phyloP scores from a whole-genome alignment of 2,329 filamentous ascomycete genomes.

The Colletotrichum lini region DNA sequence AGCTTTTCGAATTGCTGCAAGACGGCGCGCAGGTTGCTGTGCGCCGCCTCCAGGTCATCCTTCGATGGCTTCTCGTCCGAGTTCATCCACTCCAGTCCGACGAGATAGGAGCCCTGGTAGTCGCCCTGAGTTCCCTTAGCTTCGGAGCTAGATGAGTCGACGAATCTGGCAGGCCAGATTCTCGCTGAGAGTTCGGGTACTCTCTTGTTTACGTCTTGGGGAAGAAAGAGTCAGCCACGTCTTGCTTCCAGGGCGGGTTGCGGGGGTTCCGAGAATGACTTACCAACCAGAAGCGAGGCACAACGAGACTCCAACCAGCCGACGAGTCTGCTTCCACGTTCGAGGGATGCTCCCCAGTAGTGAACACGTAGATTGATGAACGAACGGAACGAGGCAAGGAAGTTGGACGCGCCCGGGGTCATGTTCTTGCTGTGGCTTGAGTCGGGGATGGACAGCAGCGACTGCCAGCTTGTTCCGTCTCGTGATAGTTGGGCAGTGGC shows the following conservation, averaged over 20 bases:
- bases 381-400: slow-evolving; percentile 65
- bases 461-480: slow-evolving; percentile 58
- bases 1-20: slow-evolving; percentile 65
- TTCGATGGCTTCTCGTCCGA: slow-evolving; percentile 48
- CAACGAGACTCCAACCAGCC: slow-evolving; percentile 76
- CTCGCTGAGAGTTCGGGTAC: slow-evolving; percentile 66
- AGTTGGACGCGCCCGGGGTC: slow-evolving; percentile 57
- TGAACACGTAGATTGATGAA: slow-evolving; percentile 75
- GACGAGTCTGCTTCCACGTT: slow-evolving; percentile 68
- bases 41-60: slow-evolving; percentile 59
- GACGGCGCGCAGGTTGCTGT: slow-evolving; percentile 59
- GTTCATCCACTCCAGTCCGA: slow-evolving; percentile 65
- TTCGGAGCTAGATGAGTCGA: slow-evolving; percentile 49
- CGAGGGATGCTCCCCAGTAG: slow-evolving; percentile 74
- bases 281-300: slow-evolving; percentile 70
- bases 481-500: slow-evolving; percentile 59
- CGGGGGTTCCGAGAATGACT: slow-evolving; percentile 44
- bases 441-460: slow-evolving; percentile 52
- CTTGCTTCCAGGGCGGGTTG: not conserved
- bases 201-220: slow-evolving; percentile 67
- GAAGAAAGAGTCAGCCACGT: slow-evolving; percentile 6
- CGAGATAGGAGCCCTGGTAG: slow-evolving; percentile 73
- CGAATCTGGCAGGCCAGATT: slow-evolving; percentile 75
- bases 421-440: not conserved
- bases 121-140: slow-evolving; percentile 55